phyloP scores from a whole-genome alignment of 345 rosid genomes.

The Eucalyptus cloeziana region DNA sequence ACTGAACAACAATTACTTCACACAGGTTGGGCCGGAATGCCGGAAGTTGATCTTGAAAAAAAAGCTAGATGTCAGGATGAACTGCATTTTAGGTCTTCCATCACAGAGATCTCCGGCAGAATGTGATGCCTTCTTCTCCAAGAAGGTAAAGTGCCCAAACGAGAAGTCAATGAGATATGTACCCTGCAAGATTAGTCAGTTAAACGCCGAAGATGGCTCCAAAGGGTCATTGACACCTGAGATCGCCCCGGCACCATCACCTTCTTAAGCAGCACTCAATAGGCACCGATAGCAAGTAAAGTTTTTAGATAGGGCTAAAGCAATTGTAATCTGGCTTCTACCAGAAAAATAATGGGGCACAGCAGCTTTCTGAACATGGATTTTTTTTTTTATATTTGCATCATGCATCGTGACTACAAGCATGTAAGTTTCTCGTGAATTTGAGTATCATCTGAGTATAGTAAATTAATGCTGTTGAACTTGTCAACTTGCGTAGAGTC shows the following conservation, averaged over 20 bases:
- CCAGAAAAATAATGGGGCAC: neutral
- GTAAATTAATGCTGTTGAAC: neutral
- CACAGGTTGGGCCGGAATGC: constrained; percentile 39
- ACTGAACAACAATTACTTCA: constrained; percentile 38
- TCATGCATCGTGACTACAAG: neutral
- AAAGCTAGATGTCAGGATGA: constrained; percentile 21
- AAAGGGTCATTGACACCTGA: neutral
- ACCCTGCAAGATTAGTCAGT: constrained; percentile 14
- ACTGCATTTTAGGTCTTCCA: constrained; percentile 54
- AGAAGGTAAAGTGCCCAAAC: neutral
- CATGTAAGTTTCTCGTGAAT: neutral
- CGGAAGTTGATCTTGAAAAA: constrained; percentile 7
- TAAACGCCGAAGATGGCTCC: neutral
- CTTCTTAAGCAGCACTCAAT: neutral
- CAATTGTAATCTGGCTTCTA: neutral
- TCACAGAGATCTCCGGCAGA: constrained; percentile 12
- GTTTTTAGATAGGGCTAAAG: neutral
- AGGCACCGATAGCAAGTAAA: neutral
- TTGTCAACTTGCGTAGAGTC: neutral
- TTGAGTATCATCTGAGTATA: neutral
- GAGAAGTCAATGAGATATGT: constrained; percentile 1
- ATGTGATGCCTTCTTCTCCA: constrained; percentile 22
- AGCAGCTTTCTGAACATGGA: neutral
- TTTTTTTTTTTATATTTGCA: neutral
- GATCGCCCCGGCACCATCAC: neutral